phyloP scores from a whole-genome alignment of 2,329 filamentous ascomycete species.

The Xenoacremonium recifei region DNA sequence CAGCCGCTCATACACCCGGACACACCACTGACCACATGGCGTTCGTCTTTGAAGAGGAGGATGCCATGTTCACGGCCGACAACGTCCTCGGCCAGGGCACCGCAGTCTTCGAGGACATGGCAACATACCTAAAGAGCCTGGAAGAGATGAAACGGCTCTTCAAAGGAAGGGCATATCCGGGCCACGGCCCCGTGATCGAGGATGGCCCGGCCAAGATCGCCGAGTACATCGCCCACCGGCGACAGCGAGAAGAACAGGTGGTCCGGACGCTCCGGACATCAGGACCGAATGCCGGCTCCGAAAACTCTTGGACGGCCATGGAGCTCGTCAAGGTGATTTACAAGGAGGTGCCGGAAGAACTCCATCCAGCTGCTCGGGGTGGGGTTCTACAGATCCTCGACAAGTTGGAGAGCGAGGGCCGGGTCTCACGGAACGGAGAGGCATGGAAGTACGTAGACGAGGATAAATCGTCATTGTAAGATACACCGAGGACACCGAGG shows the following conservation, averaged over 20 bases:
- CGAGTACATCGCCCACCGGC: slow-evolving; percentile 82
- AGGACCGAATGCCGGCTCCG: slow-evolving; percentile 24
- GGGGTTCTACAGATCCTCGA: slow-evolving; percentile 76
- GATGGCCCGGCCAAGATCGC: slow-evolving; percentile 69
- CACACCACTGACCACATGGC: slow-evolving; percentile 83
- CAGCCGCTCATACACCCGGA: slow-evolving; percentile 60
- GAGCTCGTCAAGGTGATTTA: slow-evolving; percentile 91
- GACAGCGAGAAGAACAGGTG: slow-evolving; percentile 77
- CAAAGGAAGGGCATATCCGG: slow-evolving; percentile 74
- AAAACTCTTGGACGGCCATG: slow-evolving; percentile 62
- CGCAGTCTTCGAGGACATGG: slow-evolving; percentile 77
- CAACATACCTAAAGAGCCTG: slow-evolving; percentile 66
- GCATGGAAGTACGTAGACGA: slow-evolving; percentile 26
- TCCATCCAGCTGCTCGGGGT: slow-evolving; percentile 73
- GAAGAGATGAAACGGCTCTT: slow-evolving; percentile 67
- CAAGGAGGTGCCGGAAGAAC: slow-evolving; percentile 68
- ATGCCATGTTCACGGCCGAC: slow-evolving; percentile 85
- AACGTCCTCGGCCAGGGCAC: slow-evolving; percentile 87
- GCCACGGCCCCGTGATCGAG: slow-evolving; percentile 77
- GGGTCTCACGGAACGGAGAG: slow-evolving; percentile 45
- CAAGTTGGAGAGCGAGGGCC: slow-evolving; percentile 76
- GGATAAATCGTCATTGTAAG: slow-evolving; percentile 22
- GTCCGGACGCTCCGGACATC: slow-evolving; percentile 57
- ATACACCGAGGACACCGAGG: too few species aligned
- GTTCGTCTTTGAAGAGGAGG: slow-evolving; percentile 73